These are phyloP conservation scores for Rhodofomes roseus DNA, from an alignment of 1,284 basidiomycete species.

Conservation along the genomic window DNA sequence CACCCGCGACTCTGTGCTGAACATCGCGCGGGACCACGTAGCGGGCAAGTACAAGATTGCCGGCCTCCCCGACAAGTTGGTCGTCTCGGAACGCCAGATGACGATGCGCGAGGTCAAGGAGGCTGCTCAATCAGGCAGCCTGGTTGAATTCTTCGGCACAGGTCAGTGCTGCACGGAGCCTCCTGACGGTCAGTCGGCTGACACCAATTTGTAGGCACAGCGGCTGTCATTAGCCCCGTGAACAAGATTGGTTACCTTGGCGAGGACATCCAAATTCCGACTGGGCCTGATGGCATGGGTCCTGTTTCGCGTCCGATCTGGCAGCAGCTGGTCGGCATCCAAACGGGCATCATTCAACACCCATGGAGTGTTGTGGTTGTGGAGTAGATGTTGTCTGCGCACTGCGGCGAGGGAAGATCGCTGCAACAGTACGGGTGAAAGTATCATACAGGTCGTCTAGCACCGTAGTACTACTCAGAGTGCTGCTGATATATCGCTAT, in stretches of 20 bases:
- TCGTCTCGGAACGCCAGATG: slow-evolving; percentile 81
- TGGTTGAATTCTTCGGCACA: slow-evolving; percentile 92
- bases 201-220: slow-evolving; percentile 56
- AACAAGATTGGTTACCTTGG: slow-evolving; percentile 87
- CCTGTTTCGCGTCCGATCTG: slow-evolving; percentile 81
- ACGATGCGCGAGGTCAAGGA: slow-evolving; percentile 87
- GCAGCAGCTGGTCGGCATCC: slow-evolving; percentile 85
- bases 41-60: slow-evolving; percentile 54
- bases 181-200: background rate
- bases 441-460: background rate
- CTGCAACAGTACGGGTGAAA: background rate
- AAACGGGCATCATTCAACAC: slow-evolving; percentile 81
- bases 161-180: slow-evolving; percentile 43
- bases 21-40: slow-evolving; percentile 76
- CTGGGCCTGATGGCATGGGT: slow-evolving; percentile 86
- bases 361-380: slow-evolving; percentile 73
- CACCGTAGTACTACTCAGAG: background rate
- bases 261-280: slow-evolving; percentile 81
- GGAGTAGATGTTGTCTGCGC: slow-evolving; percentile 21
- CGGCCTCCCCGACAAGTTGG: slow-evolving; percentile 65
- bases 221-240: slow-evolving; percentile 82
- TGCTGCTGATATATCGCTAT: too few species aligned
- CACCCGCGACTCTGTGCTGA: slow-evolving; percentile 88
- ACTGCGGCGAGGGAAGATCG: background rate
- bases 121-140: slow-evolving; percentile 63